phyloP scores from a whole-genome alignment of 2,329 filamentous ascomycete genomes.

The Ophiobolus disseminans region DNA sequence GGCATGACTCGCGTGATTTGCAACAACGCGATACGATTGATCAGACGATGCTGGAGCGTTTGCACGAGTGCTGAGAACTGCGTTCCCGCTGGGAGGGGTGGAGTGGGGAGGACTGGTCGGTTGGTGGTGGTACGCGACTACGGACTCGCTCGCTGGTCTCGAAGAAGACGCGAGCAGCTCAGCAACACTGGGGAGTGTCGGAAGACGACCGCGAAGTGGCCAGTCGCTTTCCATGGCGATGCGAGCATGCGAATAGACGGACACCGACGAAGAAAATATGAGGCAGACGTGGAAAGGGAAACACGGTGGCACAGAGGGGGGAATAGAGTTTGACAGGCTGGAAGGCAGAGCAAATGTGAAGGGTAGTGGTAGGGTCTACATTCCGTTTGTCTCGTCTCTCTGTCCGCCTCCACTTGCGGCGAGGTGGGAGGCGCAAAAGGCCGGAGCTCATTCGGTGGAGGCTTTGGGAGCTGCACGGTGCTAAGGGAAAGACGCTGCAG shows the following conservation, averaged over 20 bases:
- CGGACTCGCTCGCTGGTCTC: constrained; percentile 14
- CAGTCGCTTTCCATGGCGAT: constrained; percentile 22
- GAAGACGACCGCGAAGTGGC: constrained; percentile 17
- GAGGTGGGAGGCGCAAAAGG: constrained; percentile 2
- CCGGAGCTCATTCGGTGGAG: constrained; percentile 4
- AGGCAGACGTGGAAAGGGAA: neutral
- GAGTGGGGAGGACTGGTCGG: constrained; percentile 9
- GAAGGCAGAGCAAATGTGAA: neutral
- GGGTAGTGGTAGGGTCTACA: too few relatives aligned
- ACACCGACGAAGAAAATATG: neutral
- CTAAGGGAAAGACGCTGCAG: constrained; percentile 4
- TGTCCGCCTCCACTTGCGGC: neutral
- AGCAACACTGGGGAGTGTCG: constrained; percentile 32
- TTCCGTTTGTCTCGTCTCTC: neutral
- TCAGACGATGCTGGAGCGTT: constrained; percentile 2
- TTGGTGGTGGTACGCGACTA: constrained; percentile 20
- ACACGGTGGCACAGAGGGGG: constrained; percentile 4
- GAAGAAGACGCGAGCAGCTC: constrained; percentile 29
- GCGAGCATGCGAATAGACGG: neutral
- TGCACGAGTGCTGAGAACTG: constrained; percentile 7
- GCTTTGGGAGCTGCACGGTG: neutral
- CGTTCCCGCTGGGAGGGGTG: constrained; percentile 5
- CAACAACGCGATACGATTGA: constrained; percentile 14
- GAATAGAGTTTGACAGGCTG: constrained; percentile 5
- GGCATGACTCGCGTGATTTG: constrained; percentile 25